A percentile compares a stretch with the other conserved stretches of the same genome.
Evolutionary conservation across 2,329 filamentous ascomycete species (phyloP).

Genomic region (Taxawa tesnikishii): DNA sequence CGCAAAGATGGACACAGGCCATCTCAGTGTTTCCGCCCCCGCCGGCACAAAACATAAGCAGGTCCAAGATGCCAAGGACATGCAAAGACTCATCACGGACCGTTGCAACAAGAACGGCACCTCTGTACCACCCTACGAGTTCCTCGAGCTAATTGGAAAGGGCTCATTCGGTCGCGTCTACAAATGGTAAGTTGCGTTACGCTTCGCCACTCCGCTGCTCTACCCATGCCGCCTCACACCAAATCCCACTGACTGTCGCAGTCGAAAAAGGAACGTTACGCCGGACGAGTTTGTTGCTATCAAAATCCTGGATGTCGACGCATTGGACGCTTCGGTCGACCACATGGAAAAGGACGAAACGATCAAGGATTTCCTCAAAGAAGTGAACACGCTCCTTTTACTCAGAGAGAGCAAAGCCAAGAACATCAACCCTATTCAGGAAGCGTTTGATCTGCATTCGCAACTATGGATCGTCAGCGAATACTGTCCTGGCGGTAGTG

Average conservation of each 20-base stretch:
- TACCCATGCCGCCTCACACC: not conserved
- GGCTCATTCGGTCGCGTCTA: conserved; percentile 65
- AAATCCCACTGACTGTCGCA: too few species aligned
- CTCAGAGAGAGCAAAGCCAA: conserved; percentile 61
- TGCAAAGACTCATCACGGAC: conserved; percentile 53
- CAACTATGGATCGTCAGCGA: conserved; percentile 83
- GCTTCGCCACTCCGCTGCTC: not conserved
- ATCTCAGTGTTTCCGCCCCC: conserved; percentile 12
- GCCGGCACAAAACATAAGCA: conserved; percentile 33
- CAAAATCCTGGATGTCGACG: conserved; percentile 78
- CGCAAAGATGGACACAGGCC: conserved; percentile 16
- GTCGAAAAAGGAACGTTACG: conserved; percentile 13
- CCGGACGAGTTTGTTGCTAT: conserved; percentile 50
- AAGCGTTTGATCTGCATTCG: conserved; percentile 63
- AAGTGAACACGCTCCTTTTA: conserved; percentile 56
- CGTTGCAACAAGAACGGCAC: conserved; percentile 48
- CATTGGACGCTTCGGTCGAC: conserved; percentile 52
- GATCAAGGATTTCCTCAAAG: conserved; percentile 43
- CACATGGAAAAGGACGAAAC: conserved; percentile 55
- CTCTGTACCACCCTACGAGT: conserved; percentile 52
- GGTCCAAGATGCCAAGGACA: conserved; percentile 57
- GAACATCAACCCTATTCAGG: conserved; percentile 73
- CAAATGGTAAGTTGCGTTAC: conserved; percentile 35
- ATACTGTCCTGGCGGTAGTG: conserved; percentile 74
- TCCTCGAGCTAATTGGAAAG: conserved; percentile 62